These are phyloP conservation scores for Lactarius evosmus DNA, from an alignment of 768 basidiomycete genomes.

Conservation along the genomic window DNA sequence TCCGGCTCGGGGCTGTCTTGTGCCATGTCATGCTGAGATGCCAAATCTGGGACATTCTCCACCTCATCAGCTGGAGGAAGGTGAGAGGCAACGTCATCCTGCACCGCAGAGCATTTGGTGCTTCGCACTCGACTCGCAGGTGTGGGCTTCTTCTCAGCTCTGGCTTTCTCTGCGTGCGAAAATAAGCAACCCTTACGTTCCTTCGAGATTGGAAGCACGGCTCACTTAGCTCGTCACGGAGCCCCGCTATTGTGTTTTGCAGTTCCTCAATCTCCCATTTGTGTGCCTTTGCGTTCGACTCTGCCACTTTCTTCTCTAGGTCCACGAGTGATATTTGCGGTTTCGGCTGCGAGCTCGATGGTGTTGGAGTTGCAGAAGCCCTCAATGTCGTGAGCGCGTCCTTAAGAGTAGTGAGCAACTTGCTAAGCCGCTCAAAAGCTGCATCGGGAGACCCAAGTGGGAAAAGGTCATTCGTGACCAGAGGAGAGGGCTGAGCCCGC, in stretches of 20 bases:
- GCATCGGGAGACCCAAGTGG: conserved; percentile 30
- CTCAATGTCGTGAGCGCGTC: conserved; percentile 27
- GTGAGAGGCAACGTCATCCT: conserved; percentile 5
- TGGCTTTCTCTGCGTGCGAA: conserved; percentile 18
- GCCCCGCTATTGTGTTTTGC: conserved; percentile 45
- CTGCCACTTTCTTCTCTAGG: conserved; percentile 21
- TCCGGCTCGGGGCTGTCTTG: not conserved
- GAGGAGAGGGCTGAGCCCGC: conserved; percentile 29
- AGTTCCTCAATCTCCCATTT: conserved; percentile 50
- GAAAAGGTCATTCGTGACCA: conserved; percentile 32
- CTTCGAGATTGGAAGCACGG: conserved; percentile 11
- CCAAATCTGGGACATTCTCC: conserved; percentile 33
- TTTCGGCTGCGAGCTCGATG: conserved; percentile 6
- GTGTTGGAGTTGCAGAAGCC: not conserved
- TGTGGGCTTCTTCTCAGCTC: conserved; percentile 51
- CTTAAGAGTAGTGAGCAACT: conserved; percentile 31
- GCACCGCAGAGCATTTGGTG: not conserved
- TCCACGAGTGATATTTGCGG: conserved; percentile 18
- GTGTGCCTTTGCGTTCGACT: conserved; percentile 29
- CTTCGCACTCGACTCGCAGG: conserved; percentile 22
- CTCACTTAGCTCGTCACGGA: conserved; percentile 60
- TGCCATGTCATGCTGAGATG: conserved; percentile 4
- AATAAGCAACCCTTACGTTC: not conserved
- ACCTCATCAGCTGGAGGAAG: conserved; percentile 36
- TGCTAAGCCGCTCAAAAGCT: conserved; percentile 31